Evolutionary conservation across 306 rosid genomes (phyloP).

Genomic region (Trichosanthes truncata): DNA sequence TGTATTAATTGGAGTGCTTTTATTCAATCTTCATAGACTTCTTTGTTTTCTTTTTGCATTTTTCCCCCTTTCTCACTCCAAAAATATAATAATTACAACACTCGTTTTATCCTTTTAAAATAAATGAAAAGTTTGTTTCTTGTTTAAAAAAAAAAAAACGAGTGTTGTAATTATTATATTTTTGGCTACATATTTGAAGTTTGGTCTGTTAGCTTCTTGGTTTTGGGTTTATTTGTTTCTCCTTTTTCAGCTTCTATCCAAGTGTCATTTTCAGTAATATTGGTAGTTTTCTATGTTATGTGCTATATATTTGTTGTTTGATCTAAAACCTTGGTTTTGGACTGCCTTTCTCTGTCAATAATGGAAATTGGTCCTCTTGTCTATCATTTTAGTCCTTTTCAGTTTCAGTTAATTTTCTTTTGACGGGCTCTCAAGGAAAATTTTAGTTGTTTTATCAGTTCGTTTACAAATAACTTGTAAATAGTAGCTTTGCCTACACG

Average conservation of each 20-base stretch:
- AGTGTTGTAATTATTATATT: neutral
- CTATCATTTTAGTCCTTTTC: neutral
- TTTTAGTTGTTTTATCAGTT: neutral
- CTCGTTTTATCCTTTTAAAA: neutral
- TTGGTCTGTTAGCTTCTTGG: neutral
- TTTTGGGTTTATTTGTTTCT: neutral
- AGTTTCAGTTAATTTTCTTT: neutral
- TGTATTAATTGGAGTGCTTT: neutral
- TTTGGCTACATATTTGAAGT: neutral
- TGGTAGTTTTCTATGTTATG: neutral
- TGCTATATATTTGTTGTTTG: neutral
- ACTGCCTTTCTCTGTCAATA: neutral
- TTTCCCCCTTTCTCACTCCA: neutral
- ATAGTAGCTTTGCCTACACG: neutral
- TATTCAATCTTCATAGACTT: neutral
- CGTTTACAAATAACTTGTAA: neutral
- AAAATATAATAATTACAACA: too few relatives aligned
- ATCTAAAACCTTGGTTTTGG: neutral
- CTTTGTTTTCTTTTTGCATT: neutral
- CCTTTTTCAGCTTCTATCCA: neutral
- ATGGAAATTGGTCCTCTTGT: neutral
- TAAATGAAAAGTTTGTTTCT: neutral
- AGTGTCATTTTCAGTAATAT: neutral
- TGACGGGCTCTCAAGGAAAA: neutral
- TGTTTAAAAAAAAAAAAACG: neutral